Evolutionary conservation across 139 green algal species (phyloP).

Genomic region (Picochlorum sp.): DNA sequence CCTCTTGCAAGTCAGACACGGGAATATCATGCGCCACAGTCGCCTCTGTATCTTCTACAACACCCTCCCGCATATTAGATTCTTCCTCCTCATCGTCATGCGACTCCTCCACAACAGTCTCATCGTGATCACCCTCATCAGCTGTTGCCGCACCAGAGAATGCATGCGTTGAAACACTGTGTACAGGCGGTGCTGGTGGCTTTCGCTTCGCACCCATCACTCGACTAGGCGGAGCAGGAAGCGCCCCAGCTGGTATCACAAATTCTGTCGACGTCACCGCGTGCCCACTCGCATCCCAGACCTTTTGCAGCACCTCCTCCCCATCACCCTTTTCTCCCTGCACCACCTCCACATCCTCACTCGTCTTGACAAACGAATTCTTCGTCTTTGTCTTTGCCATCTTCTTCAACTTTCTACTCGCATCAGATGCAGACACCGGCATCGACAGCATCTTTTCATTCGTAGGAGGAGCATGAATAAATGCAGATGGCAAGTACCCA

Average conservation of each 20-base stretch:
- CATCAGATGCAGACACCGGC: conserved; percentile 17
- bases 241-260: conserved; percentile 34
- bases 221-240: conserved; percentile 25
- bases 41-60: not conserved
- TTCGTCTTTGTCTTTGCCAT: not conserved
- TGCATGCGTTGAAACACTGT: not conserved
- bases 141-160: conserved; percentile 10
- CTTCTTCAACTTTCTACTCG: conserved; percentile 9
- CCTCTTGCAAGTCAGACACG: conserved; percentile 14
- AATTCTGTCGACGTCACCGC: conserved; percentile 17
- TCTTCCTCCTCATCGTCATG: conserved; percentile 14
- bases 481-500: conserved; percentile 19
- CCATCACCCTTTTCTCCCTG: not conserved
- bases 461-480: conserved; percentile 24
- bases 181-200: not conserved
- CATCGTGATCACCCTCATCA: conserved; percentile 4
- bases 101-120: not conserved
- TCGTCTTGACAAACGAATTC: conserved; percentile 9
- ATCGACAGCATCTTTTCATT: conserved; percentile 18
- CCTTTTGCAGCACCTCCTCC: not conserved
- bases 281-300: not conserved
- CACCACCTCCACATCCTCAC: not conserved
- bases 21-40: not conserved
- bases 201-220: conserved; percentile 6
- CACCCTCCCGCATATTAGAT: not conserved